Conservation (phyloP, 345 rosid species). For the Camelina neglecta region DNA sequence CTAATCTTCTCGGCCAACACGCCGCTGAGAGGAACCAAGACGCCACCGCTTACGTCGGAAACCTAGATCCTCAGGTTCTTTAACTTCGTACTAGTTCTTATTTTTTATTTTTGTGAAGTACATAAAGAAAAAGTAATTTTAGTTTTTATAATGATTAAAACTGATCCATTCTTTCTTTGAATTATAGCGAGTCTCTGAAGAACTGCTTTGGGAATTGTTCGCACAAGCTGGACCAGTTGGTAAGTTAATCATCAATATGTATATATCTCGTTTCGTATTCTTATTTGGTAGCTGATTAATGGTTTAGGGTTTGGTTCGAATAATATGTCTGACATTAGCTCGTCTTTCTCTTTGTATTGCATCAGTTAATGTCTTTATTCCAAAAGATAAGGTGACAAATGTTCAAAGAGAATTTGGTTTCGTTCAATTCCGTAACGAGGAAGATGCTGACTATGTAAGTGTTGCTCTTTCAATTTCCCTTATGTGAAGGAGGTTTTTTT, state of each 20-base stretch:
- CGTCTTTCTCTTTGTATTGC: background rate
- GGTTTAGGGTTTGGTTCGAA: background rate
- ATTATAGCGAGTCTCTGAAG: background rate
- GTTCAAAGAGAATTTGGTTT: background rate
- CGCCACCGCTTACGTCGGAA: background rate
- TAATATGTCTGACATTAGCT: background rate
- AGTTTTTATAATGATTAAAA: background rate
- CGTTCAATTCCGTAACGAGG: background rate
- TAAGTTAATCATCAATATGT: background rate
- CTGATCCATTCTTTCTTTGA: background rate
- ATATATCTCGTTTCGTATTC: background rate
- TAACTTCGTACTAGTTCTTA: background rate
- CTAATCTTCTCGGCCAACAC: background rate
- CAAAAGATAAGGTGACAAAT: background rate
- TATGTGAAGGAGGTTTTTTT: background rate
- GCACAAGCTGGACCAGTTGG: background rate
- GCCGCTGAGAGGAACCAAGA: background rate
- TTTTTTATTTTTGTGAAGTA: no score
- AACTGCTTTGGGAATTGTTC: background rate
- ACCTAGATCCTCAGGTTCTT: background rate
- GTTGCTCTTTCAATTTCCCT: background rate
- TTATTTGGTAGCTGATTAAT: background rate
- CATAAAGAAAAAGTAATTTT: background rate
- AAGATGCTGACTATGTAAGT: conserved; percentile 3
- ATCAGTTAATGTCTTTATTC: background rate